A percentile compares a stretch with the other conserved stretches of the same genome.
Evolutionary conservation across 345 rosid species (phyloP).

Genomic region (Combretum micranthum): DNA sequence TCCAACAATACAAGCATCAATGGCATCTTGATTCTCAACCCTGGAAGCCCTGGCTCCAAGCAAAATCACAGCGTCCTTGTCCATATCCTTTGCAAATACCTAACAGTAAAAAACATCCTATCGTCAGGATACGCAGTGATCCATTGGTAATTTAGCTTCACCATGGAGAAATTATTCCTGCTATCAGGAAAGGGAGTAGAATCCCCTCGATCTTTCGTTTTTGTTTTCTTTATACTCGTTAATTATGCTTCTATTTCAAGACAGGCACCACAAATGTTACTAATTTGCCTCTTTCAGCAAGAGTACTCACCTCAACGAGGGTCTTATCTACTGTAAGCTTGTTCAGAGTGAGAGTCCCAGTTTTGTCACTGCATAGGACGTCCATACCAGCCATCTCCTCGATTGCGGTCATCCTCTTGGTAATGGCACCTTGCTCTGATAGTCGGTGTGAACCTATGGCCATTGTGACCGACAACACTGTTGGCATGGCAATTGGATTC

Average conservation of each 20-base stretch:
- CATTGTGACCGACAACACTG: slow-evolving; percentile 82
- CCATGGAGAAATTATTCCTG: neutral
- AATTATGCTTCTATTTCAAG: neutral
- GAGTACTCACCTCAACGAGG: slow-evolving; percentile 54
- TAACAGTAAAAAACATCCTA: slow-evolving; percentile 9
- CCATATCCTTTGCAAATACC: slow-evolving; percentile 53
- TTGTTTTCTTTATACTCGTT: neutral
- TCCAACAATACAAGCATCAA: slow-evolving; percentile 55
- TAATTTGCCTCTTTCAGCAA: neutral
- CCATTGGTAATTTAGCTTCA: neutral
- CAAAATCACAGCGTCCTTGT: slow-evolving; percentile 50
- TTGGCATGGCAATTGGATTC: slow-evolving; percentile 96
- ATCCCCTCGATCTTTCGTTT: slow-evolving; percentile 3
- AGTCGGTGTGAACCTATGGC: slow-evolving; percentile 83
- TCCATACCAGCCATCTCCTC: slow-evolving; percentile 97
- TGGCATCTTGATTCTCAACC: slow-evolving; percentile 81
- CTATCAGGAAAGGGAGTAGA: neutral
- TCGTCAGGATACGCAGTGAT: neutral
- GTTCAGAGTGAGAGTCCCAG: slow-evolving; percentile 85
- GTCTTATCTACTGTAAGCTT: slow-evolving; percentile 79
- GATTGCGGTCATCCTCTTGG: slow-evolving; percentile 86
- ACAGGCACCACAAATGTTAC: neutral
- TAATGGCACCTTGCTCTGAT: slow-evolving; percentile 77
- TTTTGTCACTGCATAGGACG: slow-evolving; percentile 81
- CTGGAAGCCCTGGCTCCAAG: slow-evolving; percentile 77